Percentiles rank a stretch among this genome's conserved stretches.
These are phyloP conservation scores for Quercus wislizeni DNA, from an alignment of 306 rosid genomes.

Conservation along the genomic window DNA sequence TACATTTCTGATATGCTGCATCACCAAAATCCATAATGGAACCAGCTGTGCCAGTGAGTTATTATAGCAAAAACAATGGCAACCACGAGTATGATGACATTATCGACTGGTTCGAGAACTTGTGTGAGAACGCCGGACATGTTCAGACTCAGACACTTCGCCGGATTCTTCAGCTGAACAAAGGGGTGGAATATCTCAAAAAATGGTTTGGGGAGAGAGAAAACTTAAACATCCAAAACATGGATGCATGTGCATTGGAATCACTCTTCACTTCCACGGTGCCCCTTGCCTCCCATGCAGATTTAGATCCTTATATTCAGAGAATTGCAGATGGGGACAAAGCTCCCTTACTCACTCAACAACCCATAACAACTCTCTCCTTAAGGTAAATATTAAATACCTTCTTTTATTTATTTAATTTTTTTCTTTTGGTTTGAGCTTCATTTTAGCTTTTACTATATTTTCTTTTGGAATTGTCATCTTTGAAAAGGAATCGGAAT, in stretches of 20 bases:
- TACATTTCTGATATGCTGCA: background rate
- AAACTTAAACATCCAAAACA: slow-evolving; percentile 37
- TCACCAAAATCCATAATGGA: slow-evolving; percentile 43
- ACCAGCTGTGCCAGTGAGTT: slow-evolving; percentile 7
- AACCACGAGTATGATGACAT: slow-evolving; percentile 39
- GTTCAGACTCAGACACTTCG: slow-evolving; percentile 67
- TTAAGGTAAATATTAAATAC: background rate
- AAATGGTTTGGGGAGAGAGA: slow-evolving; percentile 50
- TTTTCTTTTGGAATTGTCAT: background rate
- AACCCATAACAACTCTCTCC: slow-evolving; percentile 47
- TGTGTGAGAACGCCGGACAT: slow-evolving; percentile 42
- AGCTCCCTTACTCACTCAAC: slow-evolving; percentile 61
- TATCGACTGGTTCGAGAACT: slow-evolving; percentile 69
- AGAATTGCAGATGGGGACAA: slow-evolving; percentile 81
- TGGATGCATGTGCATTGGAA: slow-evolving; percentile 64
- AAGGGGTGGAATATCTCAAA: slow-evolving; percentile 63
- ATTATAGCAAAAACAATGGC: slow-evolving; percentile 15
- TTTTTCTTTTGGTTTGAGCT: no score
- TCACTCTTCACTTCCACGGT: slow-evolving; percentile 74
- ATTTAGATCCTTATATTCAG: slow-evolving; percentile 78
- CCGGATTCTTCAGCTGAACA: slow-evolving; percentile 64
- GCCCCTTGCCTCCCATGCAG: slow-evolving; percentile 75
- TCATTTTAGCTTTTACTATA: background rate
- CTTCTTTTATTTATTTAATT: no score
- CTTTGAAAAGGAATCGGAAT: slow-evolving; percentile 18